phyloP scores from a whole-genome alignment of 139 green algal species.

The Micromonas commoda region DNA sequence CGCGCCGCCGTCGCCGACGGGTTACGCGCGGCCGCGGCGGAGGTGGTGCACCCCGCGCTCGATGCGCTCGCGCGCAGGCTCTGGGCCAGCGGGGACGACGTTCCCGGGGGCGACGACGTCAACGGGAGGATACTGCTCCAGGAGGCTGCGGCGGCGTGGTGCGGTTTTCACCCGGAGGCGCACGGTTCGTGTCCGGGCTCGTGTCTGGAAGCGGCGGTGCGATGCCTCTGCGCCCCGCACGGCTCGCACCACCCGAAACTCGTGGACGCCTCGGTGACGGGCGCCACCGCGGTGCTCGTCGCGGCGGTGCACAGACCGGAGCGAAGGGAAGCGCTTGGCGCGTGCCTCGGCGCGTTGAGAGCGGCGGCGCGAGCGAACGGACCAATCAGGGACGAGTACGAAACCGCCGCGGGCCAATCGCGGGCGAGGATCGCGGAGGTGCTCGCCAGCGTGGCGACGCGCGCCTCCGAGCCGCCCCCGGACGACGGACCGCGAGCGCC shows the following conservation, averaged over 20 bases:
- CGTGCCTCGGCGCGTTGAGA: not conserved
- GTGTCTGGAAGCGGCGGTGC: too few relatives aligned
- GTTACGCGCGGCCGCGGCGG: not conserved
- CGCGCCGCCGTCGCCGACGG: not conserved
- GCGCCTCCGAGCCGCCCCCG: not conserved
- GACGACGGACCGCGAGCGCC: too few relatives aligned
- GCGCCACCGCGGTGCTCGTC: not conserved
- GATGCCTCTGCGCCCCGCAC: too few relatives aligned
- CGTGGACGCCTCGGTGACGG: not conserved
- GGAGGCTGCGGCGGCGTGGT: too few relatives aligned
- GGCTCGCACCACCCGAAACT: not conserved
- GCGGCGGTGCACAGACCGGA: not conserved
- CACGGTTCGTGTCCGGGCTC: too few relatives aligned
- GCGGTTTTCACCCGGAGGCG: too few relatives aligned
- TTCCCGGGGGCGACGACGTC: too few relatives aligned
- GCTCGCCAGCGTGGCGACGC: not conserved
- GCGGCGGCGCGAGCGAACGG: not conserved
- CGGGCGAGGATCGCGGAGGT: not conserved
- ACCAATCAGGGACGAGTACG: too few relatives aligned
- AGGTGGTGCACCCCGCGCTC: not conserved
- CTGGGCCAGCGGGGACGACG: not conserved
- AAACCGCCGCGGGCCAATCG: too few relatives aligned
- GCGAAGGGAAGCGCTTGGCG: not conserved
- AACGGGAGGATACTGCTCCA: too few relatives aligned
- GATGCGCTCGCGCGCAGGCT: not conserved